Evolutionary conservation across 371 early-diverging fungal genomes (phyloP).

Genomic region (Rhizopus sp.): DNA sequence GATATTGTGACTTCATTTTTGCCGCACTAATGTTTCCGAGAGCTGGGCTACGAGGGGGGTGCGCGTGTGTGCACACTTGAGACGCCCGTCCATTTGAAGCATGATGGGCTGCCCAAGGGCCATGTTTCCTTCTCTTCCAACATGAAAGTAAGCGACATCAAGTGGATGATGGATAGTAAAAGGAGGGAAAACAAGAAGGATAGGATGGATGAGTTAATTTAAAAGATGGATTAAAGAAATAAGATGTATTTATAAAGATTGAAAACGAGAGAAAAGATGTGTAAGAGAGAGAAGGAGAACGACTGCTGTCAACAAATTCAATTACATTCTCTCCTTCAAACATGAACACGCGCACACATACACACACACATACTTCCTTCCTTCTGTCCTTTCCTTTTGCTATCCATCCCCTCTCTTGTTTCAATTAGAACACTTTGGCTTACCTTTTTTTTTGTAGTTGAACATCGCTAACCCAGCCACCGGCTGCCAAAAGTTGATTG

Average conservation of each 20-base stretch:
- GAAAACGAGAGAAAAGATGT: neutral
- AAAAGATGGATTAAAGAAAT: neutral
- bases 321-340: neutral
- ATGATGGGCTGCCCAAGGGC: conserved; percentile 5
- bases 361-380: neutral
- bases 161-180: conserved; percentile 1
- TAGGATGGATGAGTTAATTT: neutral
- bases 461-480: conserved; percentile 97
- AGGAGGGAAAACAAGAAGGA: neutral
- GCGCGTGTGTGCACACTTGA: neutral
- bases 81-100: neutral
- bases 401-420: neutral
- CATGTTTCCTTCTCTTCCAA: conserved; percentile 3
- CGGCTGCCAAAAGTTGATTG: conserved; percentile 96
- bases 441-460: conserved; percentile 58
- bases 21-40: neutral
- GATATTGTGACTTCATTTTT: neutral
- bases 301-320: neutral
- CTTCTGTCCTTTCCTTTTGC: neutral
- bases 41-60: neutral
- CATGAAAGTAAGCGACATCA: conserved; percentile 8
- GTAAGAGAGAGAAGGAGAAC: neutral
- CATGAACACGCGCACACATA: neutral
- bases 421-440: neutral
- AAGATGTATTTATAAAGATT: neutral